Evolutionary conservation across 192 early-diverging fungal genomes (phyloP), one percentile per base, ranked within the genome.

Genomic region (Podila epicladia): DNA sequence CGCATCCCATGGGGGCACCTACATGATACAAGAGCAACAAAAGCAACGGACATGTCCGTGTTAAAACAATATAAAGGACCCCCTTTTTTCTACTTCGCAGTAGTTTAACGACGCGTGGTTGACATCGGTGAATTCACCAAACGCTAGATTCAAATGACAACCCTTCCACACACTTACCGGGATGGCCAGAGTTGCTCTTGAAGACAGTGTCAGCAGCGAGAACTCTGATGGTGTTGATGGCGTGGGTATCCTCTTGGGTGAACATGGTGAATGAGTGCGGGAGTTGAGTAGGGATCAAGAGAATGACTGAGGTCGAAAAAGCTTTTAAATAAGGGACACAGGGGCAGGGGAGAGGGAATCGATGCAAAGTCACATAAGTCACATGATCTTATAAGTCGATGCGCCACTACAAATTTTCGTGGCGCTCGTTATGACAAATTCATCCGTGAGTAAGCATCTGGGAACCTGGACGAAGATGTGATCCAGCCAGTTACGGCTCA

Each of bases 1-100:
- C 98, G 68, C 95, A 97, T 15, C 98, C 98, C 94, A 99, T 97
- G n/a, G 98, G 98, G 60, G 97, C 97, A 72, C 97, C 88, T 89
- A 60, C 26, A 31, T 2, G 62, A 26, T 49, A 22, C 15, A 33
- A 41, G 24, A 9, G 12, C 11, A 41, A 41, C 41, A 45, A 45
- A 45, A 15, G 38, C 41, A 45, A 41, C 38, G 12, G 41, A 45
- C 41, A 45, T 0, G 15, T 12, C 15, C 15, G 41, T 45, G 41
- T 45, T 45, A 45, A 8, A 45, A 45, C 35, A 1, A 11, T 37
- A 15, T 45, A 15, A 9, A 37, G 35, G 35, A 37, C 9, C 13
- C 41, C 41, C 41, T 45, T 45, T 45, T 41, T 41, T 41, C 17
- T 45, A 4, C 13, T 45, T 45, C 41, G 41, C 13, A 45, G 41